These are phyloP conservation scores for Arctium lappa DNA, from an alignment of 129 eudicot genomes.

Conservation along the genomic window DNA sequence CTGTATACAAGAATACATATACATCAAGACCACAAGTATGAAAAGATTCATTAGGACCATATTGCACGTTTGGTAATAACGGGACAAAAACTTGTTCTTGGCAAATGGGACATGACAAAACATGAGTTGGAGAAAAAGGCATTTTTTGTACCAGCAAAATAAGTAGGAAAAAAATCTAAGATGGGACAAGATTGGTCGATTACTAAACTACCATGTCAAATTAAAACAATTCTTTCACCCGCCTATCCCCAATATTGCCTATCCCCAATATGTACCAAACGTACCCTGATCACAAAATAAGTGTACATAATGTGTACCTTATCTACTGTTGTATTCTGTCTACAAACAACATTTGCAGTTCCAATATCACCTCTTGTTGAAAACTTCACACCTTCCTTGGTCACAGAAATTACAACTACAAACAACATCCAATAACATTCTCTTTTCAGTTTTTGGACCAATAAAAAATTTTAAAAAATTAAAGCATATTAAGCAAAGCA, in stretches of 20 bases:
- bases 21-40: background rate
- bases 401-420: conserved; percentile 95
- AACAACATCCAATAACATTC: background rate
- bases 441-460: background rate
- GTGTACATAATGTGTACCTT: conserved; percentile 38
- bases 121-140: background rate
- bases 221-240: too few relatives aligned
- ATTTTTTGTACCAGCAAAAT: background rate
- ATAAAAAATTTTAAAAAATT: background rate
- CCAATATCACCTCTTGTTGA: conserved; percentile 98
- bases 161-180: background rate
- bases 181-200: background rate
- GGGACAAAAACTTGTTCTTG: background rate
- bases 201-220: background rate
- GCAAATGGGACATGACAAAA: background rate
- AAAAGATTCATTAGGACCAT: background rate
- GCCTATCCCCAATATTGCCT: background rate
- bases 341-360: conserved; percentile 86
- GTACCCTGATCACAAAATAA: background rate
- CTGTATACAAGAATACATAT: conserved; percentile 23
- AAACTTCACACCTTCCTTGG: conserved; percentile 96
- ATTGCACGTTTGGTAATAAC: background rate
- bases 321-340: conserved; percentile 93
- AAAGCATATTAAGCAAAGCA: background rate
- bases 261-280: background rate